Conservation (phyloP, 352 stramenopile genomes). For the Globisporangium spiculum region DNA sequence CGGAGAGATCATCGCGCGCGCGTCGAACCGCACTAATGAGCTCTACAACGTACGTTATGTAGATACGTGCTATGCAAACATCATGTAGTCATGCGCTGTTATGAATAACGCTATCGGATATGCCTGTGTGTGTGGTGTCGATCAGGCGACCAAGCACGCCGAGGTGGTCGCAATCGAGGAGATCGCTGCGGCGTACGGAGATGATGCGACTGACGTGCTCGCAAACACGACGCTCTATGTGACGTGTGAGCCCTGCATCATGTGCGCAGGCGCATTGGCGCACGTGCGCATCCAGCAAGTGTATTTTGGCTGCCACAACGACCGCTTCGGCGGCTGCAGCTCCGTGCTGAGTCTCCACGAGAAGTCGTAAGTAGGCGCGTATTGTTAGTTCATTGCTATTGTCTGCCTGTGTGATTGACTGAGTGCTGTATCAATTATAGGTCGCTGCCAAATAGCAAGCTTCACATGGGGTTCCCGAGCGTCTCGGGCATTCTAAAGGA, state of each 20-base stretch:
- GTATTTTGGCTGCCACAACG: conserved; percentile 91
- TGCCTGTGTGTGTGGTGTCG: not conserved
- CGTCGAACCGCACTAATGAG: conserved; percentile 87
- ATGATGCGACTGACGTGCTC: conserved; percentile 42
- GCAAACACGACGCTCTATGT: conserved; percentile 77
- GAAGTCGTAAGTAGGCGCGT: conserved; percentile 26
- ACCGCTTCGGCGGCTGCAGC: conserved; percentile 91
- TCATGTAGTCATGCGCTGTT: not conserved
- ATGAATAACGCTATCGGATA: not conserved
- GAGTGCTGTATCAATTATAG: not conserved
- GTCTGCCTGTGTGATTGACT: not conserved
- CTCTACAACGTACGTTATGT: conserved; percentile 63
- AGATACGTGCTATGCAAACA: no score
- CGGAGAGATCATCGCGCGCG: conserved; percentile 70
- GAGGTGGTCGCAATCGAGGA: conserved; percentile 90
- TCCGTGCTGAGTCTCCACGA: conserved; percentile 88
- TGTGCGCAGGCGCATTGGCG: conserved; percentile 89
- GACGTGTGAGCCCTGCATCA: conserved; percentile 94
- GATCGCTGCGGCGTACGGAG: conserved; percentile 50
- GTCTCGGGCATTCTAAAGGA: conserved; percentile 76
- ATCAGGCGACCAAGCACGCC: conserved; percentile 85
- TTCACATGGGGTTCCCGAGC: conserved; percentile 62
- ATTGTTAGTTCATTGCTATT: no score
- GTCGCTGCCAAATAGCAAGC: conserved; percentile 37
- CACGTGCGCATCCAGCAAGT: conserved; percentile 72